A percentile compares a stretch with the other conserved stretches of the same genome.
These are phyloP conservation scores for Silybum marianum DNA, from an alignment of 129 eudicot genomes.

Conservation along the genomic window DNA sequence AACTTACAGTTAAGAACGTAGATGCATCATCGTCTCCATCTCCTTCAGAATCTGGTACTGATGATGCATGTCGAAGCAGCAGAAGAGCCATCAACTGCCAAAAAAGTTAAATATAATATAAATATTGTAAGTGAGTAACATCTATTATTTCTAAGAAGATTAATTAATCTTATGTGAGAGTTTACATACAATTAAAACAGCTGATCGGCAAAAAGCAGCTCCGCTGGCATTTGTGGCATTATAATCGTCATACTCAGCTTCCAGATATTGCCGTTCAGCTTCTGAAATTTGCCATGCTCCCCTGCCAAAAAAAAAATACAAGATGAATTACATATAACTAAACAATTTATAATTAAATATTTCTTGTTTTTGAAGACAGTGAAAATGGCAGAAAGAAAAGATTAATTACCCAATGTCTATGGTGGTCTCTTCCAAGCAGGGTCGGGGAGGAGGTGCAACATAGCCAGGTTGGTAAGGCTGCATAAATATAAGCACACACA, in stretches of 20 bases:
- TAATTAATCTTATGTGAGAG: not conserved
- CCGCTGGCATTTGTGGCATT: slow-evolving; percentile 82
- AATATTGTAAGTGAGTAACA: not conserved
- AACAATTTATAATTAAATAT: not conserved
- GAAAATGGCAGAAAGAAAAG: not conserved
- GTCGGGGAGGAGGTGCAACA: slow-evolving; percentile 76
- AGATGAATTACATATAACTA: not conserved
- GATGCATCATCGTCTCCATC: slow-evolving; percentile 80
- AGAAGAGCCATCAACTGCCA: slow-evolving; percentile 90
- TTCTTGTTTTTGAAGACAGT: not conserved
- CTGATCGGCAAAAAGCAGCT: slow-evolving; percentile 92
- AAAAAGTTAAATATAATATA: not conserved
- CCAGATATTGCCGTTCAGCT: slow-evolving; percentile 85
- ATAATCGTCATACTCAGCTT: slow-evolving; percentile 85
- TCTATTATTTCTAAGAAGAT: not conserved
- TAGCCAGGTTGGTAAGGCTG: slow-evolving; percentile 95
- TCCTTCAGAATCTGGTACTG: slow-evolving; percentile 62
- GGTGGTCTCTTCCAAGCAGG: slow-evolving; percentile 69
- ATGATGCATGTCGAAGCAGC: slow-evolving; percentile 77
- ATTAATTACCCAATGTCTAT: slow-evolving; percentile 91
- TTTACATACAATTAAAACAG: slow-evolving; percentile 64
- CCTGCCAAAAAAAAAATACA: slow-evolving; percentile 41
- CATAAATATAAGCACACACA: too few species aligned
- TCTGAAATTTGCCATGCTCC: slow-evolving; percentile 94
- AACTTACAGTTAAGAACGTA: slow-evolving; percentile 78